Base-by-base conservation (phyloP, 1,139 yeast genomes). In the Keqinozyma sinolaborantium region DNA sequence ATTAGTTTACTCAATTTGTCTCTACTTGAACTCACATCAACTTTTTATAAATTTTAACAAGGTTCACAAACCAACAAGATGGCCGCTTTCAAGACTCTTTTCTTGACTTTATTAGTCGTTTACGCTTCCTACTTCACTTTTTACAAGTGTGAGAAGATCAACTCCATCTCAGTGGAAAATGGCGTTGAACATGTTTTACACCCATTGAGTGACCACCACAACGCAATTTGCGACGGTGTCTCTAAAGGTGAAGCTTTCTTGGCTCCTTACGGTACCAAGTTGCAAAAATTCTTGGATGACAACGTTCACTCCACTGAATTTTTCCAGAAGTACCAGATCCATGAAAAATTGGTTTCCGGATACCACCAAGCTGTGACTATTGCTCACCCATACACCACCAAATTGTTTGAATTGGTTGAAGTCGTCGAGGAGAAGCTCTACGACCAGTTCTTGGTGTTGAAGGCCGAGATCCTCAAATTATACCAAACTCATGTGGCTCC, bases 101-200 rank as follows among this genome's bases (percentile, higher is more conserved):
- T 63, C 31, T 39, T 60, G 31, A 47, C 58, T 30, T 45, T 62
- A 33, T 39, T 64, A 31, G 49, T 58, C 25, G 41, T 64, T 30
- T 69, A 69, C 49, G 44, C 60, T 25, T 39, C 59, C 20, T 69
- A 69, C 51, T 64, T 69, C 45, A 53, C 53, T 44, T 48, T 57
- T 27, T 68, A 63, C 54, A 68, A 68, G 47, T 69, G 75, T 50
- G 60, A 55, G 30, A 45, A 54, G 26, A 58, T 64, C 41, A 47
- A 56, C 34, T 60, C 60, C 42, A 44, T 60, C 12, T 50, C 60
- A 16, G 48, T 62, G 35, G 56, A 58, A 34, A 56, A 51, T 36
- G 54, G 50, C 21, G 51, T 50, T 36, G 48, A 56, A 31, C 30
- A 40, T 14, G 54, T 62, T 30, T 50, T 64, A 44, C 72, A 66